Evolutionary conservation across 306 rosid genomes (phyloP).

Genomic region (Begonia loranthoides): DNA sequence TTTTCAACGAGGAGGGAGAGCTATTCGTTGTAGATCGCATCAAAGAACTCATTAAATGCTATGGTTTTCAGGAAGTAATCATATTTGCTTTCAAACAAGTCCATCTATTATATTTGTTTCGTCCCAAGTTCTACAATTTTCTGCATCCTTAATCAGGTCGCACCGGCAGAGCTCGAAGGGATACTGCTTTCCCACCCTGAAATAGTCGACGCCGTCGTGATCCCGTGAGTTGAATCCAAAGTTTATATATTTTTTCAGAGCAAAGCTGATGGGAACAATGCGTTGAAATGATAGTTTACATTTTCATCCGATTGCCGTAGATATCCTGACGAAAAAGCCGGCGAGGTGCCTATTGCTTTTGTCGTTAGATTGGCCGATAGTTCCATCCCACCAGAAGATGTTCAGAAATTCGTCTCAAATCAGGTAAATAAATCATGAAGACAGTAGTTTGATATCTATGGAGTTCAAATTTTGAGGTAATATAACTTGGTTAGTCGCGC

Average conservation of each 20-base stretch:
- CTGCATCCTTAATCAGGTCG: constrained; percentile 19
- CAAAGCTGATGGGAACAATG: too few species aligned
- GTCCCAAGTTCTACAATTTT: too few species aligned
- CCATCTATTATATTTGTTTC: too few species aligned
- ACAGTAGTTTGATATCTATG: too few species aligned
- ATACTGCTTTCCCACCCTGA: constrained; percentile 28
- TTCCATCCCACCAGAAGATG: constrained; percentile 17
- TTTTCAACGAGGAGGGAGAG: constrained; percentile 27
- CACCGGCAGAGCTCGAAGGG: constrained; percentile 43
- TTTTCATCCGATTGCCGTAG: constrained; percentile 19
- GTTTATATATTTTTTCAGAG: too few species aligned
- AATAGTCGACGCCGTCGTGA: constrained; percentile 29
- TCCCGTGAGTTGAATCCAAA: constrained; percentile 28
- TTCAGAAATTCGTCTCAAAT: constrained; percentile 21
- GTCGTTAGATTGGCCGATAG: constrained; percentile 33
- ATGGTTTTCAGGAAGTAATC: constrained; percentile 24
- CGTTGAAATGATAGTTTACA: too few species aligned
- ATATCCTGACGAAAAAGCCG: constrained; percentile 36
- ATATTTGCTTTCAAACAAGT: too few species aligned
- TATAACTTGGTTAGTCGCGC: too few species aligned
- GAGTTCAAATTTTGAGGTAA: too few species aligned
- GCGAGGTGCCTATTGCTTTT: constrained; percentile 39
- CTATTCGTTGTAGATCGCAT: constrained; percentile 33
- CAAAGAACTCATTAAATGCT: constrained; percentile 36
- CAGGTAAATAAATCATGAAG: too few species aligned